Evolutionary conservation across 257 asterid genomes (phyloP), one percentile per base, ranked within the genome.

Genomic region (Plantago elongata): DNA sequence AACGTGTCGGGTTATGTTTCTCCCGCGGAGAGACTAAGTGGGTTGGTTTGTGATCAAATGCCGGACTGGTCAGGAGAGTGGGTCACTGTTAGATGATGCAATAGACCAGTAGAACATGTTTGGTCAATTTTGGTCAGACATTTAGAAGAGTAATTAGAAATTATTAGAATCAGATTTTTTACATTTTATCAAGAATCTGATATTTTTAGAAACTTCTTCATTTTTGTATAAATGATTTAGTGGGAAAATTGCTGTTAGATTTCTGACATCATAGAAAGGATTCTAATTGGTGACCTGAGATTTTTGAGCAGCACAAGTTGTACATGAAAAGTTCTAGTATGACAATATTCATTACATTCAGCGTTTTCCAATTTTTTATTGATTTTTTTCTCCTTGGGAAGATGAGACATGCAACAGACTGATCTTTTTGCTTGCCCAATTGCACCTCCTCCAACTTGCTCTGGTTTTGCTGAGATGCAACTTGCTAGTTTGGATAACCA

Each of bases 31-130:
- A 64, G 89, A 83, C 65, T 89, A 70, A 69, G 38, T 59, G 62
- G n/a, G 47, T 54, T 86, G 1, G 54, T 72, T 0, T 15, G 67
- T 11, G 70, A 70, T 17, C 77, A 62, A 51, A 56, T 49, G 7
- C 77, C 74, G 27, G 60, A 75, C 65, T 82, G 91, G 87, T 71
- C 83, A 8, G 86, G 71, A 14, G 88, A 69, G 18, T 89, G 97
- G 97, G 58, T 84, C 78, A 75, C 72, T 37, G 45, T 83, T n/a
- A 83, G 96, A 77, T 81, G 83, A 79, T 52, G 65, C 45, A 43
- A 29, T 13, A 37, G 27, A 22, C 27, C 27, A 22, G 27, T 13
- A 9, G 7, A 61, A 61, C 40, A 30, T 34, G 40, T 42, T 67
- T 14, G 34, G 57, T 63, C 70, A 51, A 51, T 57, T 73, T 67